These are phyloP conservation scores for Phytopythium oedochilum DNA, from an alignment of 352 stramenopile species.

Conservation along the genomic window DNA sequence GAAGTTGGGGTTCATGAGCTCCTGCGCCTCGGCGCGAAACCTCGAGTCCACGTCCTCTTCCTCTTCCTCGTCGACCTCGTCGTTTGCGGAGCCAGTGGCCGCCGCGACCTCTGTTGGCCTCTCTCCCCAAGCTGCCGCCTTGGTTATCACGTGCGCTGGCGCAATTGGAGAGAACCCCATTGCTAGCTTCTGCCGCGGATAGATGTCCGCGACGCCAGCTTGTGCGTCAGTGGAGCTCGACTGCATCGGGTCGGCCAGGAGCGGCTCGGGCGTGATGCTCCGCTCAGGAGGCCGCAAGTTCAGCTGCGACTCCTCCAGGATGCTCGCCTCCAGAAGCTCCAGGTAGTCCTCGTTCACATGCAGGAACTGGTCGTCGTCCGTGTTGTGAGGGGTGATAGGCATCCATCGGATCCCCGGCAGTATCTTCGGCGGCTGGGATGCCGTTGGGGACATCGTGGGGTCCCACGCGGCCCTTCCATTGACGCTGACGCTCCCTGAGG, in stretches of 20 bases:
- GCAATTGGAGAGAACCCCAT: background rate
- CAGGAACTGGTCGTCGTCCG: slow-evolving; percentile 24
- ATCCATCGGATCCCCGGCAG: slow-evolving; percentile 38
- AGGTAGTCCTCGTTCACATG: slow-evolving; percentile 25
- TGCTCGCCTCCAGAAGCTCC: slow-evolving; percentile 39
- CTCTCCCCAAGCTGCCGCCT: slow-evolving; percentile 14
- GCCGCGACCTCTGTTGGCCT: background rate
- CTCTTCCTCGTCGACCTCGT: slow-evolving; percentile 20
- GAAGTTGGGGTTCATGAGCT: slow-evolving; percentile 78
- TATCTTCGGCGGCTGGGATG: slow-evolving; percentile 7
- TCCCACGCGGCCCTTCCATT: background rate
- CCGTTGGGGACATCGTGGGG: background rate
- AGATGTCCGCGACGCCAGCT: background rate
- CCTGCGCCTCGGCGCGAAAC: slow-evolving; percentile 54
- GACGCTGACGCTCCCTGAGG: background rate
- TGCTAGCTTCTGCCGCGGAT: background rate
- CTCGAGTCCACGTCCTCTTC: slow-evolving; percentile 26
- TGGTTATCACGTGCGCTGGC: background rate
- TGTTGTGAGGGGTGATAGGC: slow-evolving; percentile 26
- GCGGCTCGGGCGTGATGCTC: slow-evolving; percentile 49
- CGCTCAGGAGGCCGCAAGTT: slow-evolving; percentile 51
- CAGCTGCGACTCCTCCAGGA: slow-evolving; percentile 42
- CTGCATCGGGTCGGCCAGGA: slow-evolving; percentile 21
- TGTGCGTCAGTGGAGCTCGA: background rate
- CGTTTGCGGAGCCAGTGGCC: slow-evolving; percentile 8